Evolutionary conservation across 768 basidiomycete genomes (phyloP).

Genomic region (Pleurotus sapidus): DNA sequence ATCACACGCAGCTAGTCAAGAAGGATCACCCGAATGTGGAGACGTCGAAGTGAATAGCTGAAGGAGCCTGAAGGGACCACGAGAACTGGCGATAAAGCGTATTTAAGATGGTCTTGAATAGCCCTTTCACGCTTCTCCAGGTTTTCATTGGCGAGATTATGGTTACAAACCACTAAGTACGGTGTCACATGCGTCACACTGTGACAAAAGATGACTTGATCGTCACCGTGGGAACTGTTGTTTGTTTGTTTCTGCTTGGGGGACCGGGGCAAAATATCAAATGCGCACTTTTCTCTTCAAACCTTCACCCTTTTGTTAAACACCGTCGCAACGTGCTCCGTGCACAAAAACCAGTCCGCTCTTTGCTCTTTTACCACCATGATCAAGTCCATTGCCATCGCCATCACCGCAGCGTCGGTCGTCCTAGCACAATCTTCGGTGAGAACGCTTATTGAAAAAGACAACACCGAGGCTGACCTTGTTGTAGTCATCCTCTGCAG

Average conservation of each 20-base stretch:
- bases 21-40: too few species aligned
- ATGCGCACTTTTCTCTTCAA: constrained; percentile 1
- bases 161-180: constrained; percentile 1
- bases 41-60: too few species aligned
- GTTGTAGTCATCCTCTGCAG: constrained; percentile 18
- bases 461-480: neutral
- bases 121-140: too few species aligned
- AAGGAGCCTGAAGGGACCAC: too few species aligned
- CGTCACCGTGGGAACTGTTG: constrained; percentile 4
- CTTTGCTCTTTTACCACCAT: constrained; percentile 32
- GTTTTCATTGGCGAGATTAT: neutral
- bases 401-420: constrained; percentile 48
- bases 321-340: constrained; percentile 15
- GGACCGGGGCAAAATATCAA: constrained; percentile 8
- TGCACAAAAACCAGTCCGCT: constrained; percentile 40
- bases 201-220: neutral
- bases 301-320: constrained; percentile 14
- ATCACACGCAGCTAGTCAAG: too few species aligned
- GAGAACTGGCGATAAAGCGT: too few species aligned
- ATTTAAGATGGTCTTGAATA: too few species aligned
- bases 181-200: neutral
- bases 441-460: constrained; percentile 5
- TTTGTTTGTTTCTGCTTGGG: neutral
- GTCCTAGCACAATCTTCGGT: constrained; percentile 52
- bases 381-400: constrained; percentile 52